These are phyloP conservation scores for Piper longum DNA, from an alignment of 164 flowering plant species.

Conservation along the genomic window DNA sequence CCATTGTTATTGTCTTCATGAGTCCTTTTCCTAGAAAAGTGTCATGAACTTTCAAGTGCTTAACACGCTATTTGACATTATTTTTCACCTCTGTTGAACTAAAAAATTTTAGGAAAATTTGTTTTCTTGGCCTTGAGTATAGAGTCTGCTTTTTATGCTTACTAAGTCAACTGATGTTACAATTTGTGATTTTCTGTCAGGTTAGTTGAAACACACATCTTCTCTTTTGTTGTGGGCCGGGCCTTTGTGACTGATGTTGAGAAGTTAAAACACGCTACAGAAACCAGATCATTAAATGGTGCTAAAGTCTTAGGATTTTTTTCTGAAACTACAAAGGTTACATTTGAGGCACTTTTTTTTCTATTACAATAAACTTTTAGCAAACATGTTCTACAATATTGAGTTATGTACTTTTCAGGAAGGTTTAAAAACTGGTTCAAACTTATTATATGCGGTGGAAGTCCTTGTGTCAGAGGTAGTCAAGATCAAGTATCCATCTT, in stretches of 20 bases:
- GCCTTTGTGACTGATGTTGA: slow-evolving; percentile 99
- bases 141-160: slow-evolving; percentile 1
- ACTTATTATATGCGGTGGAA: slow-evolving; percentile 74
- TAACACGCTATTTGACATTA: neutral
- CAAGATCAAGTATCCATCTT: slow-evolving; percentile 1
- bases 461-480: slow-evolving; percentile 91
- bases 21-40: no score
- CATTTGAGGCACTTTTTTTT: neutral
- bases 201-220: slow-evolving; percentile 95
- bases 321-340: slow-evolving; percentile 75
- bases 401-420: slow-evolving; percentile 43
- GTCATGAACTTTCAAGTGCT: no score
- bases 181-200: slow-evolving; percentile 30
- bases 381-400: neutral
- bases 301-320: slow-evolving; percentile 48
- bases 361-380: no score
- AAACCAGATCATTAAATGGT: slow-evolving; percentile 68
- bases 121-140: neutral
- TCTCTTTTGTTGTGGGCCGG: slow-evolving; percentile 98
- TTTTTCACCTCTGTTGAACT: neutral
- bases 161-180: slow-evolving; percentile 7
- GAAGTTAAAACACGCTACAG: slow-evolving; percentile 77
- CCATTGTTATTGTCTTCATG: no score
- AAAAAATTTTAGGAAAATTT: neutral
- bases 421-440: slow-evolving; percentile 74